These are phyloP conservation scores for Podaxis carcinomalis DNA, from an alignment of 768 basidiomycete species.

Conservation along the genomic window DNA sequence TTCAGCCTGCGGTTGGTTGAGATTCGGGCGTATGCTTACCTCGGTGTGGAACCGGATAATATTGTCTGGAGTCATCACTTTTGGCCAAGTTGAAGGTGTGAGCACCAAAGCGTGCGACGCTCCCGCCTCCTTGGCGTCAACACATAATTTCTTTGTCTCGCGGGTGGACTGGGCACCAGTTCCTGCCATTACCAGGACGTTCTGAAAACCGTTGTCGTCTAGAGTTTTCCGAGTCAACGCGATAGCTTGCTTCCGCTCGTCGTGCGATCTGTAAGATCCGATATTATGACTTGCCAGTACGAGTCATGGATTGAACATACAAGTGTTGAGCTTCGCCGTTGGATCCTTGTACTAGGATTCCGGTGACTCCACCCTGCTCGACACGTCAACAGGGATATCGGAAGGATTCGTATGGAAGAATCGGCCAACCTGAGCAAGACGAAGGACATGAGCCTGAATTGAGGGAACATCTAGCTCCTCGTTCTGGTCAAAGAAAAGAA, in stretches of 20 bases:
- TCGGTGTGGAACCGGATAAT: constrained; percentile 65
- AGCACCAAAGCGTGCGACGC: constrained; percentile 74
- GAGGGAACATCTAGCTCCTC: constrained; percentile 68
- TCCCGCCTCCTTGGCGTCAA: constrained; percentile 77
- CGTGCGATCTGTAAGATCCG: constrained; percentile 41
- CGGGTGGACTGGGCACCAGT: constrained; percentile 79
- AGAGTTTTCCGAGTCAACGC: constrained; percentile 64
- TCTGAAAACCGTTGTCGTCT: constrained; percentile 63
- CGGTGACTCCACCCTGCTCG: constrained; percentile 64
- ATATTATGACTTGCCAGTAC: not conserved
- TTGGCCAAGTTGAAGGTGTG: constrained; percentile 70
- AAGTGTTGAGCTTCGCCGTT: constrained; percentile 78
- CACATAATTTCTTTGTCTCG: constrained; percentile 66
- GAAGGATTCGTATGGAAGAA: constrained; percentile 13
- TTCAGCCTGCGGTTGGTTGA: not conserved
- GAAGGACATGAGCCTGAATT: constrained; percentile 64
- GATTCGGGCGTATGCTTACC: constrained; percentile 26
- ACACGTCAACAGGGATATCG: constrained; percentile 15
- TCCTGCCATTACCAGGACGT: constrained; percentile 73
- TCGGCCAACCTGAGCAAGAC: constrained; percentile 60
- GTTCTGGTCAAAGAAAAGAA: constrained; percentile 66
- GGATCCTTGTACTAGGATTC: constrained; percentile 69
- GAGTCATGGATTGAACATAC: constrained; percentile 17
- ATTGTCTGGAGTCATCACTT: constrained; percentile 57
- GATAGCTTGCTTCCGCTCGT: constrained; percentile 64